Base-by-base conservation (phyloP, 495 filamentous ascomycete species). In the Trichoderma orchidacearum region DNA sequence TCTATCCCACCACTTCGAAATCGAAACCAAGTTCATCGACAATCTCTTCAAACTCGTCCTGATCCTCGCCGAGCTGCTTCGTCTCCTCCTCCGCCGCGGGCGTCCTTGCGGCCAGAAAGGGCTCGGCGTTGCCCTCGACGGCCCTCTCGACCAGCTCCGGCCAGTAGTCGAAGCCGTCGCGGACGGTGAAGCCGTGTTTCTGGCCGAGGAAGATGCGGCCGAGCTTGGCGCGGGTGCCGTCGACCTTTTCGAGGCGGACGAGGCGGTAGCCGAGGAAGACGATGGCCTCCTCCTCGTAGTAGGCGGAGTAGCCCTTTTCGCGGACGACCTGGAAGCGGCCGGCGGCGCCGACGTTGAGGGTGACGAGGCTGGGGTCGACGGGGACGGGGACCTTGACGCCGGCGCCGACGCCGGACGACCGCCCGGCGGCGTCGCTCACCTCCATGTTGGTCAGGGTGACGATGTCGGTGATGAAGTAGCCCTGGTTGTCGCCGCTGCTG, bases 381-480 rank as follows among this genome's bases (percentile, higher is more conserved):
- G 17, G 51, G 15, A 55, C 31, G 17, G 31, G 30, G 30, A 36
- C 17, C 30, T 55, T 34, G 17, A 36, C 53, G 17, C 11, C 21
- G 12, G 30, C 53, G 28, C 53, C 30, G n/a, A 27, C 53, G 5
- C 31, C 30, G 5, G 30, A 36, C 11, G 17, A 18, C 6, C 32
- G 23, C n/a, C 23, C 30, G 5, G 29, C 27, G 6, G 30, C 7
- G 11, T 55, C 29, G 30, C 23, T 53, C 8, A 30, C 27, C 28
- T 53, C 53, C 53, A 55, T 34, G 30, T 55, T 36, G 6, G 31
- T 34, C n/a, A 55, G 17, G n/a, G 53, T 55, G 9, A 55, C 30
- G 12, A 55, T 55, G 32, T 32, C 53, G 53, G 53, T 55, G 53
- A 55, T 34, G 31, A 55, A 55, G 31, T 34, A 55, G 23, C 23